A percentile compares a stretch with the other conserved stretches of the same genome.
Conservation (phyloP, 768 basidiomycete species). For the Pulveroboletus frians region DNA sequence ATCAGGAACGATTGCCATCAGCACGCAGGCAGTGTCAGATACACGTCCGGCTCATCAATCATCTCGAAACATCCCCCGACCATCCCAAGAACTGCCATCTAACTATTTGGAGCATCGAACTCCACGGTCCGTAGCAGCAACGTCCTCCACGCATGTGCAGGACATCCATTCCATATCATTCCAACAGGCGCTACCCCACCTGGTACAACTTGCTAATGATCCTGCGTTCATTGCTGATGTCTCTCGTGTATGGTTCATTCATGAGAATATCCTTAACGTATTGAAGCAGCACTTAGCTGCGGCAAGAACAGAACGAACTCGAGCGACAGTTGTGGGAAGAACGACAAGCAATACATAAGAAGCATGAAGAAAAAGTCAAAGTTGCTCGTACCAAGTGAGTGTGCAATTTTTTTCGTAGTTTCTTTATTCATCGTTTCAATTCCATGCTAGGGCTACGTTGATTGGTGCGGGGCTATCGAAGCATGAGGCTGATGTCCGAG, state of each 20-base stretch:
- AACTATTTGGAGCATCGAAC: constrained; percentile 7
- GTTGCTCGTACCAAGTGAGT: constrained; percentile 62
- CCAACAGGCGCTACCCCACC: constrained; percentile 61
- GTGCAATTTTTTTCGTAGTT: background rate
- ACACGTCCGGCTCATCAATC: constrained; percentile 6
- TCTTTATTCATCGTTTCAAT: constrained; percentile 1
- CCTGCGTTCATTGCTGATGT: constrained; percentile 46
- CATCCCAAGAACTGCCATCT: constrained; percentile 13
- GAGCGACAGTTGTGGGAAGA: constrained; percentile 69
- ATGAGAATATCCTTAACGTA: background rate
- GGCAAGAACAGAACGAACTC: constrained; percentile 62
- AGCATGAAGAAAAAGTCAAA: constrained; percentile 69
- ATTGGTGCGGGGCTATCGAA: constrained; percentile 61
- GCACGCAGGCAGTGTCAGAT: constrained; percentile 8
- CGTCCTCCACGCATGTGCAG: constrained; percentile 13
- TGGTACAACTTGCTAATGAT: constrained; percentile 58
- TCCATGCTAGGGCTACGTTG: constrained; percentile 51
- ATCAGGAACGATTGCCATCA: constrained; percentile 18
- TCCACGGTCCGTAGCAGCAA: constrained; percentile 8
- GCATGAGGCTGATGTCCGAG: constrained; percentile 48
- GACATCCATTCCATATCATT: constrained; percentile 53
- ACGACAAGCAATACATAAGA: constrained; percentile 52
- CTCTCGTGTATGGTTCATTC: constrained; percentile 41
- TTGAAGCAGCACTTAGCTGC: constrained; percentile 44
- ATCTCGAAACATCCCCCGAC: constrained; percentile 9